Percentiles rank a stretch among this genome's conserved stretches.
Evolutionary conservation across 2,329 filamentous ascomycete genomes (phyloP).

Genomic region (Neurospora sp.): DNA sequence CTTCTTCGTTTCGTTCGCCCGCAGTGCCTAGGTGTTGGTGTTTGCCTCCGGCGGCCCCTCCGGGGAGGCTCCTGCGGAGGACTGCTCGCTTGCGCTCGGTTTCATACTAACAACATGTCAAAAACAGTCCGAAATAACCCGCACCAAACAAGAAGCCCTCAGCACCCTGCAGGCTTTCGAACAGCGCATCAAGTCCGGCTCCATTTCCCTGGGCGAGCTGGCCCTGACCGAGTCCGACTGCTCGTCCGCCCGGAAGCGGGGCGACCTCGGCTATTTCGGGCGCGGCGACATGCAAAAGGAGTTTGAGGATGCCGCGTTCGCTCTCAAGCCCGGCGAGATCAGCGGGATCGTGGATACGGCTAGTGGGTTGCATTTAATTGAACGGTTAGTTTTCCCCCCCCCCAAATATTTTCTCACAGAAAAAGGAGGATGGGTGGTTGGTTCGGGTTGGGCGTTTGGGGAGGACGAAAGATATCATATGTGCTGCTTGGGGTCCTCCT

Average conservation of each 20-base stretch:
- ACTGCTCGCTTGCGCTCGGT: not conserved
- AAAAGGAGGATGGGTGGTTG: not conserved
- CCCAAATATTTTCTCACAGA: no score
- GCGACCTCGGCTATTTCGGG: conserved; percentile 92
- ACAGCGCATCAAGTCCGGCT: conserved; percentile 61
- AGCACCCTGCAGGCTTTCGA: conserved; percentile 69
- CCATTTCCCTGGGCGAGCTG: conserved; percentile 66
- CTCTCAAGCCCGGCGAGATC: conserved; percentile 76
- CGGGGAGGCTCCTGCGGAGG: not conserved
- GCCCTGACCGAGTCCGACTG: conserved; percentile 88
- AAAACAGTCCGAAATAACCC: conserved; percentile 54
- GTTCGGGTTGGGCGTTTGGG: no score
- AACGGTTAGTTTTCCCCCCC: conserved; percentile 54
- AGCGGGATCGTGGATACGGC: conserved; percentile 85
- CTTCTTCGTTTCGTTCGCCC: no score
- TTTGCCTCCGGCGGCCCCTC: not conserved
- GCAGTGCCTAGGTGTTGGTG: not conserved
- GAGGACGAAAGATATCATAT: no score
- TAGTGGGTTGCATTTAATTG: conserved; percentile 90
- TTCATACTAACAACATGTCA: no score
- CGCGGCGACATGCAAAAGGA: conserved; percentile 97
- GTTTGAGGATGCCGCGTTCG: conserved; percentile 93
- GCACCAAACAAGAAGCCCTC: conserved; percentile 78
- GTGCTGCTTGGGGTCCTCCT: not conserved
- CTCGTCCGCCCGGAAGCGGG: conserved; percentile 86